Evolutionary conservation across 345 rosid genomes (phyloP), one percentile per base, ranked within the genome.

Genomic region (Salix caprea): DNA sequence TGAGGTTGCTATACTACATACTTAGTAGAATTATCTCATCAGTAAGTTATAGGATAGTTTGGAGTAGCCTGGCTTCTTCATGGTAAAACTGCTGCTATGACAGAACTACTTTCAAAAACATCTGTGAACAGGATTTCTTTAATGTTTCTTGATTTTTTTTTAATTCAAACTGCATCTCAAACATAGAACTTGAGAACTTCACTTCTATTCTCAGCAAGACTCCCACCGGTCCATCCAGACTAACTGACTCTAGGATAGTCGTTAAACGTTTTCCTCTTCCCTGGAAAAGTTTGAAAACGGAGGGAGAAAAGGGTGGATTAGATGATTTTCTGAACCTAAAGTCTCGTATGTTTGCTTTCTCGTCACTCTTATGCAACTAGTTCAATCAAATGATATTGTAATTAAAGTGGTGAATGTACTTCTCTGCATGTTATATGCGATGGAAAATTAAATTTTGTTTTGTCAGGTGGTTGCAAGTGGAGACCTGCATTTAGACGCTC

Each of bases 401-500:
- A 40, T 40, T 40, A 40, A 23, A 24, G 62, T 48, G 40, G 62
- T 21, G 34, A 46, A 9, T 28, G 32, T 15, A 32, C 56, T 40
- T 44, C 66, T 77, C 5, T 34, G 62, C 71, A 36, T 24, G 19
- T 48, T 36, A 71, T 15, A 61, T 67, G 19, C 15, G 11, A 67
- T 21, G 19, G 7, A 9, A 60, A 10, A 21, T n/a, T 39, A 40
- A 44, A 62, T 42, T 74, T 58, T 58, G 69, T 60, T 73, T 69
- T 80, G 78, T 75, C 87, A 94, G 97, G 88, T 84, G 79, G 97
- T 83, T 71, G 94, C 95, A 24, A 87, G 92, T 74, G 95, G 91
- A 79, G 77, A 89, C 82, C 85, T 94, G 67, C 96, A 90, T 26
- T 87, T 86, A 88, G 92, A 90, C 74, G 84, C 95, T 82, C 94